Evolutionary conservation across 148 eudicot species (phyloP).

Genomic region (Chenopodium suecicum): DNA sequence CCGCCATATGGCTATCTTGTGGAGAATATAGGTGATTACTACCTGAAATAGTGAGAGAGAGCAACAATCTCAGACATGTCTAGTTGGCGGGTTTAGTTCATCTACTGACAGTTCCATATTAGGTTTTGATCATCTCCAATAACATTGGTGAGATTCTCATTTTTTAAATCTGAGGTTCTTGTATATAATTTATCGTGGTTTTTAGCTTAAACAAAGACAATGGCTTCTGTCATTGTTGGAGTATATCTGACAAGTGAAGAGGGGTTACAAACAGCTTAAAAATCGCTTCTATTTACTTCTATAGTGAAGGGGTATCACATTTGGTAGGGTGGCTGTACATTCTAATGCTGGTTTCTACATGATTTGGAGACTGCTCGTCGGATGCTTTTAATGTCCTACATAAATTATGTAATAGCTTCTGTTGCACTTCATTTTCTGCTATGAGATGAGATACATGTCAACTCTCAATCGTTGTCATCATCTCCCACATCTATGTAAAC

Average conservation of each 20-base stretch:
- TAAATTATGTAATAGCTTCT: not conserved
- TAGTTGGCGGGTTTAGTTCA: conserved; percentile 23
- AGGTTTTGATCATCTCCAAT: conserved; percentile 23
- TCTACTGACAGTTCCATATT: conserved; percentile 25
- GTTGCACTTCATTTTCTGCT: not conserved
- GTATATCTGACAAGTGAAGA: conserved; percentile 17
- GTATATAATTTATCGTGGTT: conserved; percentile 35
- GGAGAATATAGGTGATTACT: conserved; percentile 58
- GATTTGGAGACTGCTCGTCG: not conserved
- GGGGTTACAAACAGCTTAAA: conserved; percentile 11
- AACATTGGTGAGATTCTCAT: conserved; percentile 30
- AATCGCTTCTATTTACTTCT: conserved; percentile 1
- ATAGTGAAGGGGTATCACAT: conserved; percentile 4
- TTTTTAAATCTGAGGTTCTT: conserved; percentile 35
- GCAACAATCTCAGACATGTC: not conserved
- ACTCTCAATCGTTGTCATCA: conserved; percentile 16
- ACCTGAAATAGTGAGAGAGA: conserved; percentile 37
- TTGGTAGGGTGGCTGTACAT: conserved; percentile 25
- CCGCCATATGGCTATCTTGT: conserved; percentile 62
- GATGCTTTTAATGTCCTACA: conserved; percentile 1
- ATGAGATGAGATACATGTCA: conserved; percentile 17
- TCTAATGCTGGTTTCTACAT: conserved; percentile 19
- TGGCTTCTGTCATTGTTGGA: conserved; percentile 14
- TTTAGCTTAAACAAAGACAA: conserved; percentile 5
- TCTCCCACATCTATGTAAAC: not conserved